phyloP scores from a whole-genome alignment of 148 eudicot species.

The Cornus controversa region DNA sequence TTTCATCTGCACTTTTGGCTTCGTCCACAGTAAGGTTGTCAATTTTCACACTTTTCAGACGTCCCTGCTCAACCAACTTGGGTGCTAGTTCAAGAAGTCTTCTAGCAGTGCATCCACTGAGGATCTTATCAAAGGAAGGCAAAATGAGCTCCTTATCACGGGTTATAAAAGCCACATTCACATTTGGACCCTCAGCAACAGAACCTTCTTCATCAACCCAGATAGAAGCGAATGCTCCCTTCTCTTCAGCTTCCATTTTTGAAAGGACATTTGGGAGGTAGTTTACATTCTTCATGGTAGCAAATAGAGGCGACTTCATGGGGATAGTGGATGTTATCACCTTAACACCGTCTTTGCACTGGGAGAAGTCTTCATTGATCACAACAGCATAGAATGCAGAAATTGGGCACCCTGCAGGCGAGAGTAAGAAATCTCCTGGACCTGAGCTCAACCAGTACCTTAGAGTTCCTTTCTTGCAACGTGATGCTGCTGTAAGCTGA shows the following conservation, averaged over 20 bases:
- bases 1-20: constrained; percentile 60
- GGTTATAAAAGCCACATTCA: constrained; percentile 67
- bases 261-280: constrained; percentile 76
- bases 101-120: constrained; percentile 69
- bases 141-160: constrained; percentile 60
- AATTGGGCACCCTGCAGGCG: constrained; percentile 47
- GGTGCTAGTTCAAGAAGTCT: constrained; percentile 67
- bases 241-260: constrained; percentile 69
- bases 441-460: constrained; percentile 71
- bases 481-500: constrained; percentile 58
- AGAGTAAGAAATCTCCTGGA: constrained; percentile 70
- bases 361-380: constrained; percentile 50
- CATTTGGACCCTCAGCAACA: constrained; percentile 75
- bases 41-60: constrained; percentile 44
- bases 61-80: constrained; percentile 47
- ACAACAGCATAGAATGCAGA: constrained; percentile 73
- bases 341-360: constrained; percentile 58
- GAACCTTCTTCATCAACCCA: constrained; percentile 70
- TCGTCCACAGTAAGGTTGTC: constrained; percentile 46
- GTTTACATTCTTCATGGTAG: constrained; percentile 66
- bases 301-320: constrained; percentile 65
- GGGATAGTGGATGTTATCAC: constrained; percentile 64
- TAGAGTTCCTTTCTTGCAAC: constrained; percentile 58
- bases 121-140: constrained; percentile 64
- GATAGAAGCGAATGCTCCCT: constrained; percentile 56